Conservation (phyloP, 2,329 filamentous ascomycete species). For the Dactylonectria estremocensis region DNA sequence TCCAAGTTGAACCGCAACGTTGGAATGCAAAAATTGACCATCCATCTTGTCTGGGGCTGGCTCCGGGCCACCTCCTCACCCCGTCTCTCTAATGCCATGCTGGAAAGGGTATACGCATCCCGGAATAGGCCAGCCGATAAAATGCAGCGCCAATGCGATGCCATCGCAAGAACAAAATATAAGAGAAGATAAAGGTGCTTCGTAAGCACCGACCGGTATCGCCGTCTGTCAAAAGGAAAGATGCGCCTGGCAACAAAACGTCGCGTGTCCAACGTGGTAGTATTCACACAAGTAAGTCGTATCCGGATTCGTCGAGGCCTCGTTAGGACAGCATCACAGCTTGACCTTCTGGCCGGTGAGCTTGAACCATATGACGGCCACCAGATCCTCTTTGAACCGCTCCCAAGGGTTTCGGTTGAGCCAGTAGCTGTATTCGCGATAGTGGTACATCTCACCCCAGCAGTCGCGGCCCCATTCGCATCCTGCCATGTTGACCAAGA, state of each 20-base stretch:
- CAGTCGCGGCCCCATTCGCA: conserved; percentile 98
- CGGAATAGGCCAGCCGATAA: conserved; percentile 18
- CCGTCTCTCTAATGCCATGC: conserved; percentile 22
- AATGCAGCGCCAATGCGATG: conserved; percentile 24
- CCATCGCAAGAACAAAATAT: conserved; percentile 4
- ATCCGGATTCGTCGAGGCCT: neutral
- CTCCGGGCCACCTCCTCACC: neutral
- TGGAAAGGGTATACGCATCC: conserved; percentile 31
- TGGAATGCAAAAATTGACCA: neutral
- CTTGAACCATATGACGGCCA: conserved; percentile 75
- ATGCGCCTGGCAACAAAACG: neutral
- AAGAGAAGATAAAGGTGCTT: conserved; percentile 17
- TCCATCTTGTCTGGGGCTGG: neutral
- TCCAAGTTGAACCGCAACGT: conserved; percentile 1
- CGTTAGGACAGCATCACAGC: conserved; percentile 55
- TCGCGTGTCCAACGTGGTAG: conserved; percentile 7
- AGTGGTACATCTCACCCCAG: conserved; percentile 98
- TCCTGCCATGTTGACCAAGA: conserved; percentile 98
- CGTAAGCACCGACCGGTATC: conserved; percentile 1
- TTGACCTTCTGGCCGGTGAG: conserved; percentile 74
- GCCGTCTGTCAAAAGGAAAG: conserved; percentile 3
- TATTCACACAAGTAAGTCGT: conserved; percentile 23
- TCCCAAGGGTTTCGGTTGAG: conserved; percentile 90
- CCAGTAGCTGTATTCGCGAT: conserved; percentile 90
- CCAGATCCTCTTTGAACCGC: conserved; percentile 76